Conservation (phyloP, 2,329 filamentous ascomycete species). For the Huntiella bhutanensis region DNA sequence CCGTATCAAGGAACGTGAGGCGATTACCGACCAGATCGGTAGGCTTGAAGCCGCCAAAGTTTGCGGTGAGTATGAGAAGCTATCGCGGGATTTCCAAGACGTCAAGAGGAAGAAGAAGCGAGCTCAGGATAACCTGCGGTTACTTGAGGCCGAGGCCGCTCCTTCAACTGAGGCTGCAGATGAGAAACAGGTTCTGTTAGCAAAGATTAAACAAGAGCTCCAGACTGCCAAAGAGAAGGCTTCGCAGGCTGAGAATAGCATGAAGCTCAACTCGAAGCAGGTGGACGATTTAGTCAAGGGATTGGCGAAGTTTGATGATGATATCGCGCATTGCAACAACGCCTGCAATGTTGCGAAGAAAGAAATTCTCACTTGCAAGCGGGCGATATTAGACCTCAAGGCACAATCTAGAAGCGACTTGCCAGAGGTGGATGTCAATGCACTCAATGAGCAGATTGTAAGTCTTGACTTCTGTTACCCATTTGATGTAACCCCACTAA, state of each 20-base stretch:
- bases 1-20: conserved; percentile 55
- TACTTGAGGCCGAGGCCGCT: conserved; percentile 6
- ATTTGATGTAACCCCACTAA: conserved; percentile 10
- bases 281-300: not conserved
- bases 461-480: conserved; percentile 17
- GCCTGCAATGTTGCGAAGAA: conserved; percentile 5
- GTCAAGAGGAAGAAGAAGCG: conserved; percentile 30
- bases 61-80: conserved; percentile 41
- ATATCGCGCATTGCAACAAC: conserved; percentile 18
- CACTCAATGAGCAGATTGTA: conserved; percentile 57
- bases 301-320: conserved; percentile 11
- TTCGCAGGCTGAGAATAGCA: not conserved
- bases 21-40: conserved; percentile 23
- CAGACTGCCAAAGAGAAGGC: not conserved
- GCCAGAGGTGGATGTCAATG: conserved; percentile 45
- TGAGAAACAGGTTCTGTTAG: conserved; percentile 8
- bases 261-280: not conserved
- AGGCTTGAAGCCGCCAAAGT: conserved; percentile 45
- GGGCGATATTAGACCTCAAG: conserved; percentile 24
- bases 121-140: conserved; percentile 17
- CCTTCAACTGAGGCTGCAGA: conserved; percentile 8
- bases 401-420: conserved; percentile 42
- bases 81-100: conserved; percentile 14
- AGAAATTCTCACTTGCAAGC: conserved; percentile 7
- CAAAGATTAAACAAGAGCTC: not conserved